These are phyloP conservation scores for Aegilops bicornis DNA, from an alignment of 176 grass and related monocot species.

Conservation along the genomic window DNA sequence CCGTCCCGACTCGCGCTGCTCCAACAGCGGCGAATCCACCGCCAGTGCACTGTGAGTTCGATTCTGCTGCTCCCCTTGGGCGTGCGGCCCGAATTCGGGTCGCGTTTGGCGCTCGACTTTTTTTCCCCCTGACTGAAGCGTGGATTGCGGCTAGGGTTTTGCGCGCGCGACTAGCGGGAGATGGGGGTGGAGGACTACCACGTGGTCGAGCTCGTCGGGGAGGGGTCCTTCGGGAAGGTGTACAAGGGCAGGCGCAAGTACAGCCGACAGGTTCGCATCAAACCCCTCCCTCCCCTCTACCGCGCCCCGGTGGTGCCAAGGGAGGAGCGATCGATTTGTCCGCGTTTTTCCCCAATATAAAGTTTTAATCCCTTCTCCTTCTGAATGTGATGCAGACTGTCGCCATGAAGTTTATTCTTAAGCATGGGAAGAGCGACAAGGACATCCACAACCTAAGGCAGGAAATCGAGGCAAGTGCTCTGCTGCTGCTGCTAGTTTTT, in stretches of 20 bases:
- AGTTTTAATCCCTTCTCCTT: background rate
- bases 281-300: background rate
- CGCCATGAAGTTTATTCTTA: constrained; percentile 96
- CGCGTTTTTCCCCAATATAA: background rate
- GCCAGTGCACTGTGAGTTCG: background rate
- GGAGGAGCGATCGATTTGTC: background rate
- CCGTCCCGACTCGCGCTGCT: background rate
- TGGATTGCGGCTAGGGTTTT: constrained; percentile 12
- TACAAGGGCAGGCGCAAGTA: constrained; percentile 92
- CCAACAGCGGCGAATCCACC: background rate
- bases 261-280: constrained; percentile 61
- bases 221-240: constrained; percentile 93
- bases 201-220: constrained; percentile 80
- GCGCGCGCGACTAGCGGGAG: background rate
- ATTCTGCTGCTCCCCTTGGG: background rate
- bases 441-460: constrained; percentile 93
- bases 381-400: constrained; percentile 58
- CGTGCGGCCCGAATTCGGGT: background rate
- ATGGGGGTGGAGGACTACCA: constrained; percentile 93
- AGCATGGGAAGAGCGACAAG: constrained; percentile 90
- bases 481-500: background rate
- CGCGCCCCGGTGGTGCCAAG: background rate
- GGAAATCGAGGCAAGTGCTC: constrained; percentile 71
- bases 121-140: background rate
- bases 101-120: background rate